Percentiles rank a stretch among this genome's conserved stretches.
These are phyloP conservation scores for Priceomyces medius DNA, from an alignment of 805 yeast species.

Conservation along the genomic window DNA sequence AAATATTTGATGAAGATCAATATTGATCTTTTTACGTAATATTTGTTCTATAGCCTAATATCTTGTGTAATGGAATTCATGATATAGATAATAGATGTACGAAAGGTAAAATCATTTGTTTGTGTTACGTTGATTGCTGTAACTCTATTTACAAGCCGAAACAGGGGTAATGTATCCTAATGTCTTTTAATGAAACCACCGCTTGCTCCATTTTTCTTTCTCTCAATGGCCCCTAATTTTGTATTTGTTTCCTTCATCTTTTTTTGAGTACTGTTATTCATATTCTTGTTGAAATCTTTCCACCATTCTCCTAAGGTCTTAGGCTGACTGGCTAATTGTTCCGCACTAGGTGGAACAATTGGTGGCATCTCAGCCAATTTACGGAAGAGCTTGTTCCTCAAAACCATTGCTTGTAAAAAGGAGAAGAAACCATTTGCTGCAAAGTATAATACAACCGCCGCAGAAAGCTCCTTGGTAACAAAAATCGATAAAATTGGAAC, in stretches of 20 bases:
- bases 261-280: conserved; percentile 31
- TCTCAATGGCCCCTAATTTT: conserved; percentile 37
- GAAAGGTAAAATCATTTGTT: too few relatives aligned
- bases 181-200: conserved; percentile 43
- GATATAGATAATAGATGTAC: background rate
- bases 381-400: conserved; percentile 63
- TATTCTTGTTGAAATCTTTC: conserved; percentile 30
- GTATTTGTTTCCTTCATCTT: conserved; percentile 35
- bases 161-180: conserved; percentile 10
- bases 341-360: conserved; percentile 51
- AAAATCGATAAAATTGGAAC: conserved; percentile 82
- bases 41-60: background rate
- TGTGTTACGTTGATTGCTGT: too few relatives aligned
- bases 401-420: conserved; percentile 63
- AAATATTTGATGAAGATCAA: conserved; percentile 27
- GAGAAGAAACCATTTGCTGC: conserved; percentile 78
- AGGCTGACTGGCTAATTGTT: conserved; percentile 27
- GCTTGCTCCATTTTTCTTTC: conserved; percentile 28
- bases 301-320: conserved; percentile 39
- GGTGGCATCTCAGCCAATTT: conserved; percentile 56
- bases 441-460: conserved; percentile 84
- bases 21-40: background rate
- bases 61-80: background rate
- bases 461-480: conserved; percentile 82
- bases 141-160: conserved; percentile 8